A percentile compares a stretch with the other conserved stretches of the same genome.
phyloP scores from a whole-genome alignment of 129 eudicot species.

The Glebionis coronaria region DNA sequence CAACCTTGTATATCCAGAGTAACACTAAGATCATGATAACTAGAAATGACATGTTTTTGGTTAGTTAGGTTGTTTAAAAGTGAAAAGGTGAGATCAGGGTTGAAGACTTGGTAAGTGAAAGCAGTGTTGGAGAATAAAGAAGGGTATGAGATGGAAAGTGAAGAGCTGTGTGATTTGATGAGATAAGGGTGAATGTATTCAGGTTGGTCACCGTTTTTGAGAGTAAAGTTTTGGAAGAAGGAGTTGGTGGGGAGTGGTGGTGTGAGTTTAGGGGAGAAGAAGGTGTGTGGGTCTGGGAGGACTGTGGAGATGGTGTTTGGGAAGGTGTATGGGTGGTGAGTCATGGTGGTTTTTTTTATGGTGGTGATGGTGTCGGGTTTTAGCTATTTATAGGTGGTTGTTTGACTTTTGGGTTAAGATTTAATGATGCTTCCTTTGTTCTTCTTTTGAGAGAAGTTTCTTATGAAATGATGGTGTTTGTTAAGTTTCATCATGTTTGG shows the following conservation, averaged over 20 bases:
- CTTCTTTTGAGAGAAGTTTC: not conserved
- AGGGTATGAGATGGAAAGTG: conserved; percentile 77
- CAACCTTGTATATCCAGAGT: conserved; percentile 67
- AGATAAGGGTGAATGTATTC: conserved; percentile 87
- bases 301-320: conserved; percentile 65
- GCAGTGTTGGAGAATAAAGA: conserved; percentile 51
- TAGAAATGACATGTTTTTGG: conserved; percentile 54
- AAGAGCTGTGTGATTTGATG: conserved; percentile 59
- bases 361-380: conserved; percentile 33
- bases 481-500: too few species aligned
- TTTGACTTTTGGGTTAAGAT: conserved; percentile 25
- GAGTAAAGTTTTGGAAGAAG: conserved; percentile 83
- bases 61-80: conserved; percentile 33
- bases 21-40: conserved; percentile 62
- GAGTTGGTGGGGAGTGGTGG: conserved; percentile 90
- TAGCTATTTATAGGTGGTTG: not conserved
- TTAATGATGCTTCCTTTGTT: conserved; percentile 20
- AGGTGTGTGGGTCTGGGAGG: conserved; percentile 68
- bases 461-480: not conserved
- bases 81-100: conserved; percentile 67
- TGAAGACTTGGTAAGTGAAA: conserved; percentile 59
- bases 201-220: too few species aligned
- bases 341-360: conserved; percentile 28
- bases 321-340: conserved; percentile 49
- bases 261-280: conserved; percentile 71